Evolutionary conservation across 106 monocot genomes (phyloP).

Genomic region (Dioscorea zingiberensis): DNA sequence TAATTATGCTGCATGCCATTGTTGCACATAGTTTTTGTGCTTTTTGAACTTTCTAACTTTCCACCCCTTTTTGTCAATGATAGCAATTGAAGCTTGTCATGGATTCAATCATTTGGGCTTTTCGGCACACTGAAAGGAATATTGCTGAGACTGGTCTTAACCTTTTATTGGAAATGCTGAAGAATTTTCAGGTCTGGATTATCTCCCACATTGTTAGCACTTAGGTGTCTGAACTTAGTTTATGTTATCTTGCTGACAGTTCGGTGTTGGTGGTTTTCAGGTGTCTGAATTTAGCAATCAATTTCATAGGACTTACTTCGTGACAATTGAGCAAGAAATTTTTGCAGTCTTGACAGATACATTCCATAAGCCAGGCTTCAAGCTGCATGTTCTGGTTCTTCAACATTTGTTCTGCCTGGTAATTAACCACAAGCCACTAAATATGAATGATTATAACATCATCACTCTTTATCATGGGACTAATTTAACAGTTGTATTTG

Average conservation of each 20-base stretch:
- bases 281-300: slow-evolving; percentile 87
- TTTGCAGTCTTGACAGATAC: slow-evolving; percentile 98
- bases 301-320: slow-evolving; percentile 85
- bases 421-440: slow-evolving; percentile 4
- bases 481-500: background rate
- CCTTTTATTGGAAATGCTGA: slow-evolving; percentile 84
- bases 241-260: background rate
- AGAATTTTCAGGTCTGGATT: slow-evolving; percentile 77
- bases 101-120: slow-evolving; percentile 98
- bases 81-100: slow-evolving; percentile 97
- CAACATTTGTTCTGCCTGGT: slow-evolving; percentile 94
- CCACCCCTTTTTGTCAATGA: background rate
- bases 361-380: slow-evolving; percentile 98
- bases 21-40: background rate
- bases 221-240: background rate
- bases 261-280: slow-evolving; percentile 16
- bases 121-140: slow-evolving; percentile 97
- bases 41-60: background rate
- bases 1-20: background rate
- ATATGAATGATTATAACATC: too few relatives aligned
- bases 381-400: slow-evolving; percentile 89
- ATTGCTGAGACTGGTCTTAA: slow-evolving; percentile 99
- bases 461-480: background rate
- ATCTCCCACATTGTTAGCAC: background rate
- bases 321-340: slow-evolving; percentile 93